Base-by-base conservation (phyloP, 1,139 yeast genomes). In the Keqinozyma sinolaborantium region DNA sequence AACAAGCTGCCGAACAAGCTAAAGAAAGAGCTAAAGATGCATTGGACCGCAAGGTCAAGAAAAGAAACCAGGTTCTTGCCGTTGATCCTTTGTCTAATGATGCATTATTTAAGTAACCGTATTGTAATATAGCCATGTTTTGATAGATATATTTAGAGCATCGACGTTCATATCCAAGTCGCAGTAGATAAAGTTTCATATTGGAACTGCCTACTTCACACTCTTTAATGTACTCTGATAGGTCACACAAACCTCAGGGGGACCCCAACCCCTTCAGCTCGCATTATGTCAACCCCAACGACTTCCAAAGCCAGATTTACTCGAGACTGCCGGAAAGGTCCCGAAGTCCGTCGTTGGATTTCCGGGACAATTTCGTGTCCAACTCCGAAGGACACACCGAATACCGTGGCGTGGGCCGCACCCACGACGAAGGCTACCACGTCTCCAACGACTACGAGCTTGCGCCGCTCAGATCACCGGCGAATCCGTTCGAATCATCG, bases 41-140 rank as follows among this genome's bases (percentile, higher is more conserved):
- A 14, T 63, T 76, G 42, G 81, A 83, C 45, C 72, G 87, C 58
- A 85, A 84, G 63, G 56, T 83, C 45, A 83, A 78, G 61, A 78
- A 71, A 66, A 78, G 95, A 62, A 87, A 82, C 38, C 79, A 77
- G 48, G 82, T 84, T 14, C 60, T 87, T 51, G 77, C 81, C 41
- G 77, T 75, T 34, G 96, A 88, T 60, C 97, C 97, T 34, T 73
- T 90, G 52, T 79, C 94, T 19, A 85, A 86, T 57, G 88, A 79
- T 42, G 77, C 76, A 20, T 63, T 88, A 41, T 87, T 88, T 63
- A 82, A 81, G 55, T 63, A 66, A 18, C 9, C 7, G 21, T 18
- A 18, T 7, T 18, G 21, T 18, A 18, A 18, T 18, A 18, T 18
- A n/a, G n/a, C n/a, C n/a, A n/a, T n/a, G n/a, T n/a, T n/a, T n/a